phyloP scores from a whole-genome alignment of 768 basidiomycete genomes.

The Phylloporus scabripes region DNA sequence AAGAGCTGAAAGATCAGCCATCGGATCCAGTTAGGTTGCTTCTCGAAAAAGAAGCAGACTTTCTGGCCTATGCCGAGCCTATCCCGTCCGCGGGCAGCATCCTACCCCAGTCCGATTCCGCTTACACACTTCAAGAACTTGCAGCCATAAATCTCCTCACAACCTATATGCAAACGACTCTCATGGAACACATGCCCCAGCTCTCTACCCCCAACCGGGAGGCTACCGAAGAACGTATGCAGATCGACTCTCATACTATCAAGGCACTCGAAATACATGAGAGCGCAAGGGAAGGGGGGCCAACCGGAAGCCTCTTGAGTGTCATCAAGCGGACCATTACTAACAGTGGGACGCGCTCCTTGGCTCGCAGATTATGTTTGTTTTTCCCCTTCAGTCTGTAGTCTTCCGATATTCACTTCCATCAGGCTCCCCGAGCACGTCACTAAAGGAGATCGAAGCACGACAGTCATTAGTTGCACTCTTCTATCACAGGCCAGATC shows the following conservation, averaged over 20 bases:
- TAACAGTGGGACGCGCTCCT: slow-evolving; percentile 67
- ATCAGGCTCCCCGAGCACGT: slow-evolving; percentile 81
- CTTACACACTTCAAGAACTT: slow-evolving; percentile 38
- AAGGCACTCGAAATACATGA: slow-evolving; percentile 85
- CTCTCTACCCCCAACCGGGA: slow-evolving; percentile 57
- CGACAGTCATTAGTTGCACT: slow-evolving; percentile 76
- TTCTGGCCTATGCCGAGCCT: slow-evolving; percentile 44
- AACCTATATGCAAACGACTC: slow-evolving; percentile 55
- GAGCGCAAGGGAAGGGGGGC: slow-evolving; percentile 64
- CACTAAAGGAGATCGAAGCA: slow-evolving; percentile 60
- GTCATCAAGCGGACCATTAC: slow-evolving; percentile 75
- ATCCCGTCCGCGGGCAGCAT: background rate
- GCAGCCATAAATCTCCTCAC: slow-evolving; percentile 59
- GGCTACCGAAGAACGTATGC: slow-evolving; percentile 57
- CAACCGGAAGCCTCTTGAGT: slow-evolving; percentile 68
- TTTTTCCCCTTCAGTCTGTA: slow-evolving; percentile 8
- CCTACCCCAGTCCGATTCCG: slow-evolving; percentile 2
- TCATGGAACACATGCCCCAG: slow-evolving; percentile 74
- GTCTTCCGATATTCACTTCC: slow-evolving; percentile 12
- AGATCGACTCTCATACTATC: slow-evolving; percentile 85
- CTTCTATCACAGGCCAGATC: slow-evolving; percentile 54
- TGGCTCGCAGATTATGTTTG: slow-evolving; percentile 75
- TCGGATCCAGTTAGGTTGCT: slow-evolving; percentile 43
- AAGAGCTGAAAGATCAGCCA: slow-evolving; percentile 32
- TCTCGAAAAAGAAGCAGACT: slow-evolving; percentile 49